Evolutionary conservation across 768 basidiomycete genomes (phyloP).

Genomic region (Lactarius hengduanensis): DNA sequence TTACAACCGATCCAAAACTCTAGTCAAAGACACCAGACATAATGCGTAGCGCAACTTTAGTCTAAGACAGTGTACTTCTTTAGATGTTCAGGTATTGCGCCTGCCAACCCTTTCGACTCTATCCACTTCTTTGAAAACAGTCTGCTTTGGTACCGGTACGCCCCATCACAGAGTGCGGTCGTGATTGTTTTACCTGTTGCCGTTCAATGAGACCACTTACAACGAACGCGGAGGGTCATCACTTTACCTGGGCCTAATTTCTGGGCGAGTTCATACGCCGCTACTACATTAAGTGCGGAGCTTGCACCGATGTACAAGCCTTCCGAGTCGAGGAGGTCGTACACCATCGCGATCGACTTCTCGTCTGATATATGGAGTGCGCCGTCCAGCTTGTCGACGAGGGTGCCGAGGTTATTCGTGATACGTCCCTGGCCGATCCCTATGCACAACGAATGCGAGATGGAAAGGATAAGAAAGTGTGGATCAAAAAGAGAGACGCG

Average conservation of each 20-base stretch:
- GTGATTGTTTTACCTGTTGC: constrained; percentile 72
- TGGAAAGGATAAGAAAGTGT: neutral
- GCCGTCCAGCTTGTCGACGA: constrained; percentile 75
- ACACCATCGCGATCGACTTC: constrained; percentile 91
- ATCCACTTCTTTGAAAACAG: constrained; percentile 95
- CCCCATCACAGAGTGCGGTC: constrained; percentile 92
- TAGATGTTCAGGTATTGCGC: constrained; percentile 77
- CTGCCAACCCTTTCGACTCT: constrained; percentile 68
- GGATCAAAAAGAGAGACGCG: neutral
- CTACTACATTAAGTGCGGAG: constrained; percentile 91
- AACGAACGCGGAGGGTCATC: neutral
- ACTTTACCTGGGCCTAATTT: constrained; percentile 76
- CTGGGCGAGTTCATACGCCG: constrained; percentile 83
- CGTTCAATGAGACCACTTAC: neutral
- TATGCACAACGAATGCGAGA: constrained; percentile 34
- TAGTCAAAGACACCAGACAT: neutral
- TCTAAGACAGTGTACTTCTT: constrained; percentile 90
- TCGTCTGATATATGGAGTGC: constrained; percentile 85
- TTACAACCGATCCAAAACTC: neutral
- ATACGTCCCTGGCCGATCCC: constrained; percentile 97
- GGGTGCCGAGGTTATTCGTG: constrained; percentile 84
- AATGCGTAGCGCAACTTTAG: constrained; percentile 32
- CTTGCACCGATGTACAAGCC: constrained; percentile 95
- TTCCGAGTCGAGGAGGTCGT: constrained; percentile 86
- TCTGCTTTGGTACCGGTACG: constrained; percentile 95